Evolutionary conservation across 2,329 filamentous ascomycete species (phyloP), one percentile per base, ranked within the genome.

Genomic region (Dactylellina sp.): DNA sequence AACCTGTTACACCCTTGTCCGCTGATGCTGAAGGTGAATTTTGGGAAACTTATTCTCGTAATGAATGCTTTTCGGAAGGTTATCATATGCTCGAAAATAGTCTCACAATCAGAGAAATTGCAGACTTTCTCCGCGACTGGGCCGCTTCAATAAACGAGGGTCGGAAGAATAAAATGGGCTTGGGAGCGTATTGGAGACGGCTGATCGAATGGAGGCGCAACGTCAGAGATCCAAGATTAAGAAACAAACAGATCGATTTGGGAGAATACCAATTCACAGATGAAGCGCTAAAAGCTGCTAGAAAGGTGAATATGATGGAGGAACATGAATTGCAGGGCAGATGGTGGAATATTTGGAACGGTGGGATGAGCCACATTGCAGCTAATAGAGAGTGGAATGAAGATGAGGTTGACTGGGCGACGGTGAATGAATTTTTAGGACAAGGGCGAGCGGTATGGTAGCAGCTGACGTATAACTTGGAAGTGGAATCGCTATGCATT

Each of bases 31-130:
- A 74, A 62, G 40, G 39, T 0, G 70, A 74, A 16, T 74, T 74
- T n/a, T 74, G 70, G 70, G 47, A 66, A 1, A 61, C 57, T 3
- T 74, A 72, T 28, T 39, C 40, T 22, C 22, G 49, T 25, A 74
- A 74, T 49, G 70, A 74, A 62, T 74, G 70, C 35, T 74, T 74
- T 55, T 65, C 70, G 1, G 70, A 74, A 46, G 70, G 70, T 7
- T 66, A 74, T 32, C n/a, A 47, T n/a, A 74, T 74, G 70, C 61
- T 74, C 1, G 70, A 74, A 39, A 16, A 25, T 0, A 42, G 35
- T 1, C 55, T 74, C 11, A 39, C 47, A 1, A 60, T 74, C 24
- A 56, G 6, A 5, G 70, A 74, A 60, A 74, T 74, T 39, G 61
- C 70, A 11, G 70, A 74, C 12, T 74, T 74, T 22, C 42, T 74